Base-by-base conservation (phyloP, 116 monocot species). In the Cymodocea nodosa region DNA sequence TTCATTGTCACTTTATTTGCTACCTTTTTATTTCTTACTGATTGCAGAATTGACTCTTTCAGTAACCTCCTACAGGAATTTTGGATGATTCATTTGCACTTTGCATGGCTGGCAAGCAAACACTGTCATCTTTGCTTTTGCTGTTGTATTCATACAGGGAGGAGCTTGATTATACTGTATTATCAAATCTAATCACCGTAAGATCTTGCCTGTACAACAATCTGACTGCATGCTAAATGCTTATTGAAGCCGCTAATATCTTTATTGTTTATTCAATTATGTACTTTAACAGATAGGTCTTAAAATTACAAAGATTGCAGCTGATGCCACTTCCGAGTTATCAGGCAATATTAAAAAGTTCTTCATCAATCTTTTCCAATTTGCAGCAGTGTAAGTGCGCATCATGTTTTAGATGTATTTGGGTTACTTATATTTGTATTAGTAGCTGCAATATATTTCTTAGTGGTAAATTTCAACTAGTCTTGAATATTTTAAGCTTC, bases 281-380 rank as follows among this genome's bases (percentile, higher is more conserved):
- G 36, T 4, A 23, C 4, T 63, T 67, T 67, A 11, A 55, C 78
- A 97, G 95, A 80, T 84, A 67, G 78, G 85, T 77, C 66, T 71
- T 68, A 88, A 78, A 62, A 58, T 90, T 63, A 59, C 70, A 63
- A 69, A 48, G 67, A 72, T 87, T 63, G 68, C 76, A 54, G 83
- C 87, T 74, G 95, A 87, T 80, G 95, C 91, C 35, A 68, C 74
- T 62, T 91, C 95, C 59, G 91, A 87, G 68, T 73, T 83, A 54
- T 54, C 72, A 22, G 55, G 61, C 22, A 74, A 77, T 63, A 65
- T 83, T 35, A 97, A 87, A 73, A 71, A 65, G 24, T 83, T 90
- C 72, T 83, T 88, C 23, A 63, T 80, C 57, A 71, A 74, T 78
- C 81, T 97, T 71, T 76, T 97, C 60, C 63, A 78, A 70, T 79